A percentile compares a stretch with the other conserved stretches of the same genome.
Conservation (phyloP, 768 basidiomycete species). For the Suillus subluteus region DNA sequence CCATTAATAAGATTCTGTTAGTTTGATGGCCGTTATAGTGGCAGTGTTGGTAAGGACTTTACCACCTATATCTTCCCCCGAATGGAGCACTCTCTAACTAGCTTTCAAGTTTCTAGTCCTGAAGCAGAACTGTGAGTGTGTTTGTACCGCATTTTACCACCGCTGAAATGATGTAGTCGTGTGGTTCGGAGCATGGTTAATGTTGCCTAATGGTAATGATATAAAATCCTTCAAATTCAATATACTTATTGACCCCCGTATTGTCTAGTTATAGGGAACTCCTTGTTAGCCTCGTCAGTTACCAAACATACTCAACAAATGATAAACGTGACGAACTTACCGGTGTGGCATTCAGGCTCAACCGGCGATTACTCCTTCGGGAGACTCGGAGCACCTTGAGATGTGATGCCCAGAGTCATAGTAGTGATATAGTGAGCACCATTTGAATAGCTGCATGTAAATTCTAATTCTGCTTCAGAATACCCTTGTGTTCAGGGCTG, state of each 20-base stretch:
- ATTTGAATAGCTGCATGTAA: neutral
- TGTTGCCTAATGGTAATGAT: neutral
- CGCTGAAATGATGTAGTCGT: neutral
- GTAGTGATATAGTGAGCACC: neutral
- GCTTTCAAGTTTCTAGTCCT: neutral
- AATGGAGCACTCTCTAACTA: neutral
- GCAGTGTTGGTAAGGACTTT: conserved; percentile 1
- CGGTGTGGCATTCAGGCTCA: neutral
- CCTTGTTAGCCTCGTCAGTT: conserved; percentile 1
- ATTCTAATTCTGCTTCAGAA: conserved; percentile 2
- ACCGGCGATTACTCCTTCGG: neutral
- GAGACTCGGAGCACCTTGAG: neutral
- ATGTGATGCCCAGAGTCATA: neutral
- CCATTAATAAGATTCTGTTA: neutral
- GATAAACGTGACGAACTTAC: neutral
- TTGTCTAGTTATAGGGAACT: neutral
- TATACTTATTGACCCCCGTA: neutral
- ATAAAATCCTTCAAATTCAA: neutral
- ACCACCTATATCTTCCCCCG: neutral
- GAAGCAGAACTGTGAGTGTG: neutral
- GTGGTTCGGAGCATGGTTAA: conserved; percentile 1
- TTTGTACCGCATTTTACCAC: neutral
- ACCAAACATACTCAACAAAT: neutral
- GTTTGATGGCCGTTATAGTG: neutral
- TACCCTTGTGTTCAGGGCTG: neutral